Evolutionary conservation across 805 yeast genomes (phyloP).

Genomic region (Clavispora asparagi): DNA sequence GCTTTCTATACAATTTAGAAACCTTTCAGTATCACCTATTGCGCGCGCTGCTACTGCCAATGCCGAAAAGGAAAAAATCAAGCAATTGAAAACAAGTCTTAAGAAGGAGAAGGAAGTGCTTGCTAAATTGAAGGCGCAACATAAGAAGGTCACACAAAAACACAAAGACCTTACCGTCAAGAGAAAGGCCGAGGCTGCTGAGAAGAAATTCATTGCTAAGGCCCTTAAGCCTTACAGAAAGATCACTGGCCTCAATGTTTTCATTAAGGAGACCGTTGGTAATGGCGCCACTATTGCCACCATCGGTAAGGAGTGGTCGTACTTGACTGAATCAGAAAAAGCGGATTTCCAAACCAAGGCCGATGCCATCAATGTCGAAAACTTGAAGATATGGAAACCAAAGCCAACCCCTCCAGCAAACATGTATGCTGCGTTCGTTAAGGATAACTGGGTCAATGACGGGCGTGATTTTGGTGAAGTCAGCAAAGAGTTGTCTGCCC

Average conservation of each 20-base stretch:
- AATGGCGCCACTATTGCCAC: slow-evolving; percentile 10
- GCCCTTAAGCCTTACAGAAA: slow-evolving; percentile 23
- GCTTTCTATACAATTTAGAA: neutral
- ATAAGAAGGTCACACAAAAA: slow-evolving; percentile 8
- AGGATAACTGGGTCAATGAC: slow-evolving; percentile 20
- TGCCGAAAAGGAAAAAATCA: slow-evolving; percentile 12
- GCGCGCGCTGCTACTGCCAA: neutral
- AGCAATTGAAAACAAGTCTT: slow-evolving; percentile 14
- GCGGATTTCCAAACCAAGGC: slow-evolving; percentile 20
- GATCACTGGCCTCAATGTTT: slow-evolving; percentile 20
- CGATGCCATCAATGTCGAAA: slow-evolving; percentile 24
- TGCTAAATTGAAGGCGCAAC: slow-evolving; percentile 8
- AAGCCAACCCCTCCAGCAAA: slow-evolving; percentile 30
- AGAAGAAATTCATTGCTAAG: slow-evolving; percentile 8
- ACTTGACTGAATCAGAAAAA: slow-evolving; percentile 25
- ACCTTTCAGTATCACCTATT: neutral
- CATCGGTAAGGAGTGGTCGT: slow-evolving; percentile 20
- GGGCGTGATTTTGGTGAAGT: slow-evolving; percentile 21
- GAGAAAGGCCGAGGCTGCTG: slow-evolving; percentile 6
- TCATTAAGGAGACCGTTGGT: slow-evolving; percentile 18
- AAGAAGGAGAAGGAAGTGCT: slow-evolving; percentile 10
- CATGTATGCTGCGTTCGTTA: slow-evolving; percentile 27
- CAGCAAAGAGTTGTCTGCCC: slow-evolving; percentile 20
- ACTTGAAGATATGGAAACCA: slow-evolving; percentile 20
- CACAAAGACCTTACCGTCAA: slow-evolving; percentile 11